These are phyloP conservation scores for Paramecium octaurelia DNA, from an alignment of 73 alveolate genomes.

Conservation along the genomic window DNA sequence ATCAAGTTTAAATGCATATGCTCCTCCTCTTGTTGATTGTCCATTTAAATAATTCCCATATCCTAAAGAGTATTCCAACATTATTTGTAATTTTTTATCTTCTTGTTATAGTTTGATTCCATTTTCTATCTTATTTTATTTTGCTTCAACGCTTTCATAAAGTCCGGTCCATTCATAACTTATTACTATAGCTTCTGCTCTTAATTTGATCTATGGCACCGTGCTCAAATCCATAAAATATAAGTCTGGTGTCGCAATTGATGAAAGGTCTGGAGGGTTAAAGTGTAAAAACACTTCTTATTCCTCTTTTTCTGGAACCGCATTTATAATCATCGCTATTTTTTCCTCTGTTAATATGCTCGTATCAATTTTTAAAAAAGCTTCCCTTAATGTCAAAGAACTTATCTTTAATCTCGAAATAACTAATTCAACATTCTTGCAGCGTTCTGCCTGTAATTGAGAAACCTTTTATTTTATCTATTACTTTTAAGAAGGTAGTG, in stretches of 20 bases:
- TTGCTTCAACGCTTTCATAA: neutral
- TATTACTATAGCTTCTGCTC: neutral
- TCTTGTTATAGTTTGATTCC: neutral
- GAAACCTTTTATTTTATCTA: neutral
- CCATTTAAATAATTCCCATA: conserved; percentile 50
- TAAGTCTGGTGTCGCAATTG: neutral
- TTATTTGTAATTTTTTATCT: neutral
- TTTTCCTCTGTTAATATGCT: neutral
- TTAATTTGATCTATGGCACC: conserved; percentile 1
- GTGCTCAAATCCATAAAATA: conserved; percentile 28
- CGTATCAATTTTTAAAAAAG: neutral
- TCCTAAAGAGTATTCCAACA: conserved; percentile 11
- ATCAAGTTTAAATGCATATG: conserved; percentile 28
- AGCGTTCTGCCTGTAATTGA: neutral
- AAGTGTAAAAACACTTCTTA: neutral
- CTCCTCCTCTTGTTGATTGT: conserved; percentile 31
- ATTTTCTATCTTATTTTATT: neutral
- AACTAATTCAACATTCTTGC: conserved; percentile 30
- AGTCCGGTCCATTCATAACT: neutral
- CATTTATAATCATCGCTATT: conserved; percentile 9
- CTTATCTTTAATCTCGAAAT: conserved; percentile 19
- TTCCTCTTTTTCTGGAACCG: conserved; percentile 46
- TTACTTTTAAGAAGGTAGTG: neutral
- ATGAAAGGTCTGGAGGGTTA: neutral
- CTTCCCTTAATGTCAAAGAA: conserved; percentile 1